Base-by-base conservation (phyloP, 2,329 filamentous ascomycete genomes). In the Decorospora gaudefroyi region DNA sequence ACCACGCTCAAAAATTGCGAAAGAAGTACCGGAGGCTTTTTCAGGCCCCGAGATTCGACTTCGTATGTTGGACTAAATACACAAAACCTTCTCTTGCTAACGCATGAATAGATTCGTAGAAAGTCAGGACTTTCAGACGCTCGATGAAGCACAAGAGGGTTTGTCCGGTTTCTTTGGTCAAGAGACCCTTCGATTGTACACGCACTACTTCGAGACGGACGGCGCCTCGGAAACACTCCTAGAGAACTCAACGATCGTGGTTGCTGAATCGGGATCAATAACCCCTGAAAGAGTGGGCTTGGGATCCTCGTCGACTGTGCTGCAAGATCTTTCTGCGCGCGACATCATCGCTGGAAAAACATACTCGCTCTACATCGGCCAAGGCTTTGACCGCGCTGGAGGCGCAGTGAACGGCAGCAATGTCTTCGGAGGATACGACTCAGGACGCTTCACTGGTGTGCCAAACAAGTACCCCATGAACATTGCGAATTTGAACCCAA, bases 401-500 rank as follows among this genome's bases (percentile, higher is more conserved):
- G 73, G 73, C 11, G 53, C 44, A 2, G 63, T 73, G 17, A 75
- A 74, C 39, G 73, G 73, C 17, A 72, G 68, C 45, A 70, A 73
- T 25, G 67, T 67, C 3, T 70, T 74, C 25, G 73, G 73, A n/a
- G 73, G 73, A 15, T 75, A 71, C 47, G 73, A 76, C 49, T 68
- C 71, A 9, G 71, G 71, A 16, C 69, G 73, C 13, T 74, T 75
- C 46, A 64, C 60, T 1, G 71, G 68, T 21, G 51, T 50, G 0
- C 61, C 68, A 1, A 59, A 71, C 46, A 61, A 57, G 34, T 66
- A 68, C 54, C 29, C 51, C 8, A 70, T 67, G 64, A 65, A 65
- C 33, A 50, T 53, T 5, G 45, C 51, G 3, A 58, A 59, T 17
- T 30, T 58, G 6, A 70, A 70, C 23, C 65, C 70, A 2, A 66